These are phyloP conservation scores for Aspergillus fumigatus DNA, from an alignment of 2,329 filamentous ascomycete genomes.

Conservation along the genomic window DNA sequence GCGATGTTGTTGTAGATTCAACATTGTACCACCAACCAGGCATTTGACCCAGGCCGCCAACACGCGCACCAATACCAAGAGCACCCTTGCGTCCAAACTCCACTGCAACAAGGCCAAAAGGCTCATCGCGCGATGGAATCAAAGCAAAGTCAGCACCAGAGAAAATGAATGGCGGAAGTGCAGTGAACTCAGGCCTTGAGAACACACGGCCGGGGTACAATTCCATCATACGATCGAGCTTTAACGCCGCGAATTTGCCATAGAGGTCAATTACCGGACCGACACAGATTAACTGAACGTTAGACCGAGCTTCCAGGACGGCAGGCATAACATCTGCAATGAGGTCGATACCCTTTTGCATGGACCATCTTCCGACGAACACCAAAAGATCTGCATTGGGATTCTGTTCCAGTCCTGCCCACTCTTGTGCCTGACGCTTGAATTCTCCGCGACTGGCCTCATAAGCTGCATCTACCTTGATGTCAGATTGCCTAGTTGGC, in stretches of 20 bases:
- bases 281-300: constrained; percentile 59
- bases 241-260: constrained; percentile 63
- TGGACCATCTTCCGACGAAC: constrained; percentile 65
- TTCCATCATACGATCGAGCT: constrained; percentile 61
- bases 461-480: constrained; percentile 50
- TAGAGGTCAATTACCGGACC: constrained; percentile 65
- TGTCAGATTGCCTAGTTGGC: constrained; percentile 46
- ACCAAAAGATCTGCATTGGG: constrained; percentile 62
- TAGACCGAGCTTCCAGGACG: constrained; percentile 56
- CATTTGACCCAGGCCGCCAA: constrained; percentile 66
- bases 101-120: constrained; percentile 64
- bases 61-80: constrained; percentile 61
- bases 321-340: constrained; percentile 64
- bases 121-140: constrained; percentile 65
- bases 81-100: constrained; percentile 66
- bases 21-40: constrained; percentile 69
- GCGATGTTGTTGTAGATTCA: constrained; percentile 59
- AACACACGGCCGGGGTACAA: constrained; percentile 62
- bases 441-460: constrained; percentile 52
- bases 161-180: constrained; percentile 63
- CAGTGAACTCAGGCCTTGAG: constrained; percentile 65
- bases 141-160: constrained; percentile 64
- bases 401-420: constrained; percentile 60
- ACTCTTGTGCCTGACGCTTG: constrained; percentile 61
- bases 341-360: constrained; percentile 65